Evolutionary conservation across 306 rosid genomes (phyloP).

Genomic region (Cucumis melo): DNA sequence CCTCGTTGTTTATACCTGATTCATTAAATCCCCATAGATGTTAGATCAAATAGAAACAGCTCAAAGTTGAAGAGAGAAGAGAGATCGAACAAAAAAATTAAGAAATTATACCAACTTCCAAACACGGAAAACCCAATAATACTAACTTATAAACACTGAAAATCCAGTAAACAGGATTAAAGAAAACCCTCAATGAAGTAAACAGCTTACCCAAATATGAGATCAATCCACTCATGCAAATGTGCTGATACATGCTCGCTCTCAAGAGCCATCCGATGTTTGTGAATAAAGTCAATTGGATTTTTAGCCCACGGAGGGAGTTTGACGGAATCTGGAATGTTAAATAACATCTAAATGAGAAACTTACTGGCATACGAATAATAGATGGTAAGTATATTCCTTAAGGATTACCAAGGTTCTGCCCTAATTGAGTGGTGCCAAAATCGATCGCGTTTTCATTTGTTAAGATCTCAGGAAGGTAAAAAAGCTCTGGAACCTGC

Average conservation of each 20-base stretch:
- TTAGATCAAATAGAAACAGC: conserved; percentile 5
- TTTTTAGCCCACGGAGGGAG: conserved; percentile 97
- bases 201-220: conserved; percentile 70
- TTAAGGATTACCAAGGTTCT: conserved; percentile 60
- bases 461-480: conserved; percentile 87
- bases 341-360: conserved; percentile 13
- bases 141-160: conserved; percentile 3
- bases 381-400: conserved; percentile 2
- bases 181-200: neutral
- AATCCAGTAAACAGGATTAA: conserved; percentile 1
- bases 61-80: conserved; percentile 4
- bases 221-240: conserved; percentile 99
- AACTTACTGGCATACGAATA: conserved; percentile 3
- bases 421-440: conserved; percentile 91
- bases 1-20: conserved; percentile 93
- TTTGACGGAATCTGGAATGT: conserved; percentile 51
- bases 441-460: conserved; percentile 90
- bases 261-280: conserved; percentile 96
- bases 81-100: no score
- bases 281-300: conserved; percentile 83
- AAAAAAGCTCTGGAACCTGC: conserved; percentile 96
- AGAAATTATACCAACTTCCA: conserved; percentile 8
- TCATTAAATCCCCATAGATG: conserved; percentile 16
- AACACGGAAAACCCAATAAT: conserved; percentile 7
- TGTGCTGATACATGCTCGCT: conserved; percentile 84